These are phyloP conservation scores for Colletotrichum chlorophyti DNA, from an alignment of 2,329 filamentous ascomycete species.

Conservation along the genomic window DNA sequence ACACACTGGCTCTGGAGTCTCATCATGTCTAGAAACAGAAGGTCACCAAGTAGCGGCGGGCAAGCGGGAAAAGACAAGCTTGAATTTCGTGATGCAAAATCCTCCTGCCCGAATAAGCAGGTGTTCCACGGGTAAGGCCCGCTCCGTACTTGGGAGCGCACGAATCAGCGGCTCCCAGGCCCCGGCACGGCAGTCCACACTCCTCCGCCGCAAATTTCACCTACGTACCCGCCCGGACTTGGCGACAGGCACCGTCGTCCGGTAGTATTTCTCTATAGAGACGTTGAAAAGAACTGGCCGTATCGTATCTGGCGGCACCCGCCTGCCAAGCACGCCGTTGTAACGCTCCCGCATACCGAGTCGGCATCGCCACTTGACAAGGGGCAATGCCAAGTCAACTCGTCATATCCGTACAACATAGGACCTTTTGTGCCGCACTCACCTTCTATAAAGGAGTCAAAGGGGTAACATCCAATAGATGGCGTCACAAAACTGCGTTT, in stretches of 20 bases:
- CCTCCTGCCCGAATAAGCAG: conserved; percentile 25
- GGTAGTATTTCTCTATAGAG: background rate
- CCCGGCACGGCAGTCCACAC: conserved; percentile 25
- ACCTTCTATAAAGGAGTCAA: conserved; percentile 20
- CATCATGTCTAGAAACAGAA: conserved; percentile 17
- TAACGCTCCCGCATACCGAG: conserved; percentile 11
- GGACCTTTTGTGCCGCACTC: background rate
- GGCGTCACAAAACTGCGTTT: conserved; percentile 23
- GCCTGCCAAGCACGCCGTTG: conserved; percentile 20
- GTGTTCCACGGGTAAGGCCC: conserved; percentile 10
- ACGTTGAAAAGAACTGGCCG: background rate
- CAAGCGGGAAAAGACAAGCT: background rate
- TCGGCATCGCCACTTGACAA: background rate
- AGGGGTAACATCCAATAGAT: conserved; percentile 1
- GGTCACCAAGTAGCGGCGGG: background rate
- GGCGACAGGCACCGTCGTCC: conserved; percentile 13
- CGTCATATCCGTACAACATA: too few relatives aligned
- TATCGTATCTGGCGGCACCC: conserved; percentile 11
- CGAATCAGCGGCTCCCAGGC: conserved; percentile 8
- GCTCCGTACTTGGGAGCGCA: conserved; percentile 8
- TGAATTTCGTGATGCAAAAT: conserved; percentile 19
- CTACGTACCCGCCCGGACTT: conserved; percentile 24
- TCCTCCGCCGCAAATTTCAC: conserved; percentile 17
- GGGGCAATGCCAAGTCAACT: conserved; percentile 7
- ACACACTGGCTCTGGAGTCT: background rate